Conservation (phyloP, 2,329 filamentous ascomycete species). For the Colletotrichum sp. region DNA sequence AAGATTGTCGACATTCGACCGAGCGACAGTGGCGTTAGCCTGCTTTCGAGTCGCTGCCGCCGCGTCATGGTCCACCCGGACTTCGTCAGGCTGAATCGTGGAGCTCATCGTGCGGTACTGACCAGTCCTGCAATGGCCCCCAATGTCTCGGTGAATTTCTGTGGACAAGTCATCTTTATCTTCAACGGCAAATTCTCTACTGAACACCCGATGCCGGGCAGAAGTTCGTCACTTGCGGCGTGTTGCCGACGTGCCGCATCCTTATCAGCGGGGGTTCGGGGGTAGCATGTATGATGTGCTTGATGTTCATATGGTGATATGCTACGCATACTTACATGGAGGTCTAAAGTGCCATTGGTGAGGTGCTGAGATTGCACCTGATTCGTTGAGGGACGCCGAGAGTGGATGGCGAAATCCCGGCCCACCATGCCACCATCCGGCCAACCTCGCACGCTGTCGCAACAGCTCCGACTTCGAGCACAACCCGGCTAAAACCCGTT, state of each 20-base stretch:
- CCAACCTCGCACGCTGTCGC: not conserved
- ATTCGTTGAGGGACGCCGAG: not conserved
- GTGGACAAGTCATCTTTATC: not conserved
- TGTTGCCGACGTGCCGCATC: not conserved
- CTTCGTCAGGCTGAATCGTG: not conserved
- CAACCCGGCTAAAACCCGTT: not conserved
- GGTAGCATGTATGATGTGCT: not conserved
- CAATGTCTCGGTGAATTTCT: not conserved
- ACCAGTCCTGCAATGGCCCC: not conserved
- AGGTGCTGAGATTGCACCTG: not conserved
- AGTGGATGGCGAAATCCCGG: conserved; percentile 2
- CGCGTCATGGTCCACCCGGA: not conserved
- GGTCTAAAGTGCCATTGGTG: not conserved
- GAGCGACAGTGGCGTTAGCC: not conserved
- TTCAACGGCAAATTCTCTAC: not conserved
- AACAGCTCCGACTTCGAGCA: not conserved
- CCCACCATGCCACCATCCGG: conserved; percentile 11
- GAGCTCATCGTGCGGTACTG: not conserved
- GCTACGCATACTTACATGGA: not conserved
- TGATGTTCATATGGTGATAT: not conserved
- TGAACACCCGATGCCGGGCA: not conserved
- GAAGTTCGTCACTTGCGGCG: not conserved
- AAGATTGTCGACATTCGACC: not conserved
- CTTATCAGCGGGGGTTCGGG: not conserved
- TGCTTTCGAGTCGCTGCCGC: not conserved